Conservation (phyloP, 2,329 filamentous ascomycete genomes). For the Penicillium digitatum region DNA sequence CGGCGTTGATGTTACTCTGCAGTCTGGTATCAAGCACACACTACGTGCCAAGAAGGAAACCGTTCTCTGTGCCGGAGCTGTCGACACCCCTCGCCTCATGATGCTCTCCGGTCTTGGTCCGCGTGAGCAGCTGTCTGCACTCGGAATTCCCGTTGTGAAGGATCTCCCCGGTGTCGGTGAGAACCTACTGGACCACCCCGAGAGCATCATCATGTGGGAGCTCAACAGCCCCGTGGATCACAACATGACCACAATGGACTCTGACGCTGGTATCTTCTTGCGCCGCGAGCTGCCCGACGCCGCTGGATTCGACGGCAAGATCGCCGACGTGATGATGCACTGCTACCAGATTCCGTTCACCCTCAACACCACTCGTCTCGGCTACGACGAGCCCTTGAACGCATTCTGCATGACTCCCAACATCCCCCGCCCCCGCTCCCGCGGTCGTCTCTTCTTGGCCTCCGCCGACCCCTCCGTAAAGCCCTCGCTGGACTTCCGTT, state of each 20-base stretch:
- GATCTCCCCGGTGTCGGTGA: conserved; percentile 61
- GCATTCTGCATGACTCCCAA: conserved; percentile 94
- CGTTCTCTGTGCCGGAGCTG: conserved; percentile 72
- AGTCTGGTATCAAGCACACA: conserved; percentile 54
- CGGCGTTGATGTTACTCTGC: conserved; percentile 67
- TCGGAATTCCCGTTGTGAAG: conserved; percentile 56
- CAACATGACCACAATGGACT: conserved; percentile 87
- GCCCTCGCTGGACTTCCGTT: conserved; percentile 80
- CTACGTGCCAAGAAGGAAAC: conserved; percentile 67
- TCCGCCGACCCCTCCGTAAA: conserved; percentile 71
- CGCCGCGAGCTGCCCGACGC: conserved; percentile 71
- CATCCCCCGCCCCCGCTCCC: conserved; percentile 76
- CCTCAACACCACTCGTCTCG: conserved; percentile 76
- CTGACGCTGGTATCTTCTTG: conserved; percentile 82
- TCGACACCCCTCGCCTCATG: conserved; percentile 72
- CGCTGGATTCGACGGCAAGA: conserved; percentile 64
- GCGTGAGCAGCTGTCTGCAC: conserved; percentile 48
- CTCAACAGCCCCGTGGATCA: conserved; percentile 71
- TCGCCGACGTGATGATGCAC: conserved; percentile 91
- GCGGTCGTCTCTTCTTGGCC: conserved; percentile 72
- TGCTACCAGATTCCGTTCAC: conserved; percentile 95
- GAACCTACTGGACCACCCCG: conserved; percentile 63
- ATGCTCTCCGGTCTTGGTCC: conserved; percentile 53
- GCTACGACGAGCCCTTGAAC: conserved; percentile 66
- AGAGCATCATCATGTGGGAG: conserved; percentile 70